Conservation (phyloP, 176 grass and related monocot genomes). For the Miscanthus lutarioriparius region DNA sequence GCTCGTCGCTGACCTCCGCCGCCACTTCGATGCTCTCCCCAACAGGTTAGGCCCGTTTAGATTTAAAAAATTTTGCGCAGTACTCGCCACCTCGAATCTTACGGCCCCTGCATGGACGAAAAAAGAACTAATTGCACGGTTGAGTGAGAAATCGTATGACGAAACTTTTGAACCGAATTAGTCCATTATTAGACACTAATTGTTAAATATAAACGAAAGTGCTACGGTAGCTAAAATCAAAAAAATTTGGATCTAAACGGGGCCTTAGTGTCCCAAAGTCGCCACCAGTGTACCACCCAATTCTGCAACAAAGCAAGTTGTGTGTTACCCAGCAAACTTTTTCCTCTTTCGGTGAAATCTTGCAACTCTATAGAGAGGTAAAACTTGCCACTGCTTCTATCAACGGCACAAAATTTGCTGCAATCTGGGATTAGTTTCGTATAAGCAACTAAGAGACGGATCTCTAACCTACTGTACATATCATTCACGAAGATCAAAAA, state of each 20-base stretch:
- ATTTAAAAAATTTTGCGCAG: no score
- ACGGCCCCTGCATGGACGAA: no score
- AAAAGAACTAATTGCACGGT: no score
- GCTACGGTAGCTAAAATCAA: no score
- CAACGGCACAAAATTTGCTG: conserved; percentile 4
- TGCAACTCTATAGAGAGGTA: background rate
- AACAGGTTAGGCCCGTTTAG: no score
- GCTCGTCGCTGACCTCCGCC: conserved; percentile 81
- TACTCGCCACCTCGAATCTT: no score
- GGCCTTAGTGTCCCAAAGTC: conserved; percentile 4
- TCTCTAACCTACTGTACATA: background rate
- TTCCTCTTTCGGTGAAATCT: background rate
- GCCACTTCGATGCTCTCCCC: conserved; percentile 92
- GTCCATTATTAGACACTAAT: no score
- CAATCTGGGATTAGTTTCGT: background rate
- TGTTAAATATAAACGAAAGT: no score
- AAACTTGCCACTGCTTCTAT: background rate
- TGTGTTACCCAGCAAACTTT: background rate
- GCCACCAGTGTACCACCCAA: background rate
- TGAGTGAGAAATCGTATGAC: no score
- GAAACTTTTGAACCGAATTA: no score
- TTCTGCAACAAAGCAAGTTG: background rate
- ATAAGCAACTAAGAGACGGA: background rate
- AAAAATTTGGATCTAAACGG: no score
- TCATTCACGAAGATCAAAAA: background rate